Percentiles rank a stretch among this genome's conserved stretches.
Evolutionary conservation across 805 yeast species (phyloP).

Genomic region (Tetrapisispora pingtungensis): DNA sequence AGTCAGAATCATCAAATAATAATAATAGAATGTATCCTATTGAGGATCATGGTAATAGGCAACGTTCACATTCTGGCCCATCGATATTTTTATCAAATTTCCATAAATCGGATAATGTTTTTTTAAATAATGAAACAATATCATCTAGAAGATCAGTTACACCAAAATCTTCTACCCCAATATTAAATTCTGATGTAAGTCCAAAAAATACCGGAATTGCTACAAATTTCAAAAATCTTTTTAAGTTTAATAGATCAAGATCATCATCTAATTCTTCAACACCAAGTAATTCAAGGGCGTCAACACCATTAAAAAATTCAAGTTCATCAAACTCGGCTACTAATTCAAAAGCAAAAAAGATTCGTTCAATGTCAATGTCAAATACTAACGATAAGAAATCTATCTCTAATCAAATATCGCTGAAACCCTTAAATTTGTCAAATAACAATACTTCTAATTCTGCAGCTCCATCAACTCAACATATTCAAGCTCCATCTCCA

Average conservation of each 20-base stretch:
- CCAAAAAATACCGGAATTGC: not conserved
- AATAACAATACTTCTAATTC: too few relatives aligned
- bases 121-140: not conserved
- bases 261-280: not conserved
- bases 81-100: not conserved
- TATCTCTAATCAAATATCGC: not conserved
- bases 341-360: not conserved
- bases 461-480: too few relatives aligned
- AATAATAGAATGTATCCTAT: not conserved
- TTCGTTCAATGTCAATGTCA: not conserved
- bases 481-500: not conserved
- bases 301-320: not conserved
- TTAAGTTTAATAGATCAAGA: not conserved
- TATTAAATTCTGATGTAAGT: not conserved
- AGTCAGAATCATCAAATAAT: slow-evolving; percentile 4
- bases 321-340: not conserved
- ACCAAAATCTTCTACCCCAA: not conserved
- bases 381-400: not conserved
- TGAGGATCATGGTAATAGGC: not conserved
- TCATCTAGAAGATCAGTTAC: not conserved
- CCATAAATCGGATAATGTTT: not conserved
- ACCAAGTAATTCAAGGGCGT: not conserved
- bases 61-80: not conserved
- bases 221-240: not conserved
- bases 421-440: not conserved